A percentile compares a stretch with the other conserved stretches of the same genome.
Conservation (phyloP, 371 early-diverging fungal genomes). For the Umbelopsis sp. region DNA sequence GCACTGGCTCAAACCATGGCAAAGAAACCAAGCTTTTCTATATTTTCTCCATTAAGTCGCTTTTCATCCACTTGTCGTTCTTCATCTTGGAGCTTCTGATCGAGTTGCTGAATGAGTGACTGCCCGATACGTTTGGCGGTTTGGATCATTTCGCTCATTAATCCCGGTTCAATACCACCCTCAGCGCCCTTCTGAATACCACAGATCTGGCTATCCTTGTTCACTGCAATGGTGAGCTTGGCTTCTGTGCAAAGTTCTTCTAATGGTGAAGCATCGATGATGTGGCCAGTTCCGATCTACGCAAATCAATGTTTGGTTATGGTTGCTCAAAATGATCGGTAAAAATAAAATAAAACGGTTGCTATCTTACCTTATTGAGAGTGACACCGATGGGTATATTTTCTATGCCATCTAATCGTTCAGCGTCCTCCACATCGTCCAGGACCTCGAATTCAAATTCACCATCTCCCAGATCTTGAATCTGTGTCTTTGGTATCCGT, state of each 20-base stretch:
- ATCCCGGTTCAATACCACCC: conserved; percentile 79
- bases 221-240: conserved; percentile 81
- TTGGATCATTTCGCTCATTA: conserved; percentile 81
- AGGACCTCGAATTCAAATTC: conserved; percentile 87
- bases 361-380: conserved; percentile 68
- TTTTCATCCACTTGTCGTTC: conserved; percentile 48
- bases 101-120: conserved; percentile 57
- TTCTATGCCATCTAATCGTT: conserved; percentile 74
- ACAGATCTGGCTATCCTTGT: conserved; percentile 77
- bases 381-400: conserved; percentile 84
- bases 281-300: conserved; percentile 79
- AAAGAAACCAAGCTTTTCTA: conserved; percentile 68
- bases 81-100: conserved; percentile 55
- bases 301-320: conserved; percentile 1
- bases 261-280: conserved; percentile 84
- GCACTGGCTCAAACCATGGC: conserved; percentile 40
- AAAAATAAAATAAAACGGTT: neutral
- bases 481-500: conserved; percentile 79
- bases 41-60: conserved; percentile 46
- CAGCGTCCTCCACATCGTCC: conserved; percentile 86
- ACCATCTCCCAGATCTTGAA: conserved; percentile 73
- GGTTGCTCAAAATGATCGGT: neutral
- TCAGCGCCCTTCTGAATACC: conserved; percentile 79
- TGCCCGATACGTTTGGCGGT: conserved; percentile 67
- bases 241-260: conserved; percentile 89